Base-by-base conservation (phyloP, 129 eudicot genomes). In the sunflower (Helianthus annuus) region DNA sequence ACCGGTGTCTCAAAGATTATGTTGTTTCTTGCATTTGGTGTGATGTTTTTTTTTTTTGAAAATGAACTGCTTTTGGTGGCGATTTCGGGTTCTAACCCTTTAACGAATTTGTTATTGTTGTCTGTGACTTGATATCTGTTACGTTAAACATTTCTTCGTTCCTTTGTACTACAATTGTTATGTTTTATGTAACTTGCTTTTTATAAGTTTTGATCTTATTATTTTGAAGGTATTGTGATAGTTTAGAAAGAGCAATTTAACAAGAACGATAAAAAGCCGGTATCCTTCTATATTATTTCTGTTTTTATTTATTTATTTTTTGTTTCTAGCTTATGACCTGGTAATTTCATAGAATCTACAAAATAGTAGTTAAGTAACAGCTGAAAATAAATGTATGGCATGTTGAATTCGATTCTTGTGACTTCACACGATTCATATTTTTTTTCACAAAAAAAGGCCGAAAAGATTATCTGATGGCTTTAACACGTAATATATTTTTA, bases 371-470 rank as follows among this genome's bases (percentile, higher is more conserved):
- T 48, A 54, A 54, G 7, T 17, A 19, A n/a, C 56, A 51, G 22
- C 53, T 3, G 53, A 3, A 48, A 48, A 48, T 1, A 7, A 40
- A 27, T 4, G 16, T 38, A 58, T 58, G 5, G 5, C 39, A 58
- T 58, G 32, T 27, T 11, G 64, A n/a, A 57, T 58, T 24, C 12
- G 64, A 58, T 66, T 67, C 74, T 76, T 57, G 80, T 68, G 80
- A 76, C 69, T 56, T 76, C 62, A 67, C 44, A 58, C 48, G 53
- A 76, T 68, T 14, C 68, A 58, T 68, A 46, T 16, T 32, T 67
- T n/a, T 24, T 48, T 11, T 17, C 16, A 57, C 44, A 54, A 4
- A 68, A 68, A 56, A 32, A 60, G 38, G n/a, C 27, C 17, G n/a
- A 46, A 17, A 72, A 29, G 45, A 19, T 46, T 27, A 59, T 5